A percentile compares a stretch with the other conserved stretches of the same genome.
These are phyloP conservation scores for Spathaspora girioi DNA, from an alignment of 805 yeast genomes.

Conservation along the genomic window DNA sequence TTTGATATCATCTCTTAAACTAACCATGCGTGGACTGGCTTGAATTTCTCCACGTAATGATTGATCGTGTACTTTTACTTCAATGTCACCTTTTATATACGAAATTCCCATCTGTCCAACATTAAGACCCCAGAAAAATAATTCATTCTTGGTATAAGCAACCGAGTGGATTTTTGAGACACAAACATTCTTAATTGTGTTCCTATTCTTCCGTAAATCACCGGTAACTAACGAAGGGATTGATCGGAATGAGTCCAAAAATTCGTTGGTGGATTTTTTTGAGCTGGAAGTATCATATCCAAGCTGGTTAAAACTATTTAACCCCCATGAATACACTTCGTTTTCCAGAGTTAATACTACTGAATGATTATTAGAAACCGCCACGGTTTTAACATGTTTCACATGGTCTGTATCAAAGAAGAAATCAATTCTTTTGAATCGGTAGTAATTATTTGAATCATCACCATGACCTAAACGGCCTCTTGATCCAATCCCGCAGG, in stretches of 20 bases:
- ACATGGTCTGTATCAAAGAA: conserved; percentile 20
- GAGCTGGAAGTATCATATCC: conserved; percentile 37
- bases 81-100: conserved; percentile 13
- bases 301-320: conserved; percentile 62
- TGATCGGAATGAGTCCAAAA: conserved; percentile 26
- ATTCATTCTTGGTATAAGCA: conserved; percentile 46
- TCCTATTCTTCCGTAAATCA: conserved; percentile 34
- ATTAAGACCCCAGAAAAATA: conserved; percentile 75
- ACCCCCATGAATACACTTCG: conserved; percentile 77
- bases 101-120: conserved; percentile 75
- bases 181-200: conserved; percentile 37
- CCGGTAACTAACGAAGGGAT: conserved; percentile 43
- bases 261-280: conserved; percentile 16
- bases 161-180: conserved; percentile 71
- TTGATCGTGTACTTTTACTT: conserved; percentile 25
- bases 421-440: conserved; percentile 40
- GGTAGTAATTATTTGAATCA: conserved; percentile 33
- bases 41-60: conserved; percentile 36
- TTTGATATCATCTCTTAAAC: conserved; percentile 48
- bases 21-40: conserved; percentile 34
- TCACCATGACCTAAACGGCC: conserved; percentile 69
- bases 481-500: conserved; percentile 65
- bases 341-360: conserved; percentile 51
- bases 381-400: conserved; percentile 31
- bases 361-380: conserved; percentile 65